Percentiles rank a stretch among this genome's conserved stretches.
Evolutionary conservation across 1,139 yeast genomes (phyloP).

Genomic region (Zygoascus meyerae): DNA sequence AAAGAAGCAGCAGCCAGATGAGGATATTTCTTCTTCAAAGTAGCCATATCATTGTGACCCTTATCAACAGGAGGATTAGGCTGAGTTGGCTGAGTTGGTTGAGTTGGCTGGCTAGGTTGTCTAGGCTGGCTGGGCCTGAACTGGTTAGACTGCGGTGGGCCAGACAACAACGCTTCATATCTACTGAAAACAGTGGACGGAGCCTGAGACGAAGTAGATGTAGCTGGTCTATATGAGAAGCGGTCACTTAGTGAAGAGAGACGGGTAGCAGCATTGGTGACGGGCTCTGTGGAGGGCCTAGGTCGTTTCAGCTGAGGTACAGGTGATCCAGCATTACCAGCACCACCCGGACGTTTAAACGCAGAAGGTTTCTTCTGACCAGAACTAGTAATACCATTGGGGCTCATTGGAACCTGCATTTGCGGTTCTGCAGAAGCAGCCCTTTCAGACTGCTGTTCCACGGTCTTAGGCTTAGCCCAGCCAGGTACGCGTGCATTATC

Average conservation of each 20-base stretch:
- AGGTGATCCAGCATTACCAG: too few species aligned
- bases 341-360: not conserved
- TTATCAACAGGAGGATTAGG: not conserved
- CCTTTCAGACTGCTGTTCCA: not conserved
- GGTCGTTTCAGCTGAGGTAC: too few species aligned
- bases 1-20: conserved; percentile 1
- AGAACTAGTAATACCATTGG: conserved; percentile 9
- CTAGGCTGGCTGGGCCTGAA: conserved; percentile 10
- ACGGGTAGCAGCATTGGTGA: conserved; percentile 7
- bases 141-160: not conserved
- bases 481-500: conserved; percentile 8
- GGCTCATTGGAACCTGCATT: conserved; percentile 19
- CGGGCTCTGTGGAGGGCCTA: too few species aligned
- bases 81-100: not conserved
- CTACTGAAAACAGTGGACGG: conserved; percentile 22
- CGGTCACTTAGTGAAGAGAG: conserved; percentile 22
- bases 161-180: conserved; percentile 16
- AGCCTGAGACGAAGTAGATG: conserved; percentile 3
- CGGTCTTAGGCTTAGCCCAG: conserved; percentile 7
- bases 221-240: conserved; percentile 17
- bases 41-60: not conserved
- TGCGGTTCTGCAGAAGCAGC: conserved; percentile 5
- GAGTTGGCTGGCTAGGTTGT: conserved; percentile 6
- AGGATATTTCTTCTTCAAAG: not conserved
- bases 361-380: conserved; percentile 19